These are phyloP conservation scores for Pyrenophora teres DNA, from an alignment of 2,329 filamentous ascomycete species.

Conservation along the genomic window DNA sequence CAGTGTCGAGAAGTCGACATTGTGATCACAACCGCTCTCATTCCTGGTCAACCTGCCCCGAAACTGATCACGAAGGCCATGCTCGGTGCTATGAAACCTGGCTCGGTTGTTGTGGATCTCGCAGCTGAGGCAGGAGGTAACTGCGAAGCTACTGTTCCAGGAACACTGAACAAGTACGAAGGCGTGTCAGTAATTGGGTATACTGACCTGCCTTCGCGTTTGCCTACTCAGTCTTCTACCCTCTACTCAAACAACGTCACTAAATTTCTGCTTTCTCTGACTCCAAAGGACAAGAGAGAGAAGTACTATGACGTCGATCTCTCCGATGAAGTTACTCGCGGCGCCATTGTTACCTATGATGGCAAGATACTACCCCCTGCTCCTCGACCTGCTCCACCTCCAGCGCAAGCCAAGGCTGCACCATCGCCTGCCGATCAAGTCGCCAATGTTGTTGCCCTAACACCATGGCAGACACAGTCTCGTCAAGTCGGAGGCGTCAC, in stretches of 20 bases:
- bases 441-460: conserved; percentile 67
- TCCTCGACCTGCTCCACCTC: conserved; percentile 68
- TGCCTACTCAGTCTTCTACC: conserved; percentile 87
- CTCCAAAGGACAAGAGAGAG: conserved; percentile 75
- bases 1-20: conserved; percentile 89
- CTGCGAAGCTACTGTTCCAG: conserved; percentile 78
- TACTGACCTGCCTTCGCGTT: conserved; percentile 82
- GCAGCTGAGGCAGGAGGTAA: conserved; percentile 89
- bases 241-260: conserved; percentile 94
- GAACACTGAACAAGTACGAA: conserved; percentile 71
- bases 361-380: conserved; percentile 77
- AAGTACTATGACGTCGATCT: conserved; percentile 81
- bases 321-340: conserved; percentile 82
- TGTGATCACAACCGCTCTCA: conserved; percentile 89
- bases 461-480: conserved; percentile 79
- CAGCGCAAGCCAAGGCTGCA: conserved; percentile 56
- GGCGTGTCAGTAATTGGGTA: conserved; percentile 88
- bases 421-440: conserved; percentile 47
- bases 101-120: conserved; percentile 85
- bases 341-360: conserved; percentile 79
- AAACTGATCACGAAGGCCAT: conserved; percentile 82
- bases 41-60: conserved; percentile 81
- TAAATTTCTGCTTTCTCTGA: conserved; percentile 83
- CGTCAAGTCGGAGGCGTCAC: conserved; percentile 77
- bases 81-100: conserved; percentile 85